Evolutionary conservation across 768 basidiomycete species (phyloP).

Genomic region (Mycena indigotica): DNA sequence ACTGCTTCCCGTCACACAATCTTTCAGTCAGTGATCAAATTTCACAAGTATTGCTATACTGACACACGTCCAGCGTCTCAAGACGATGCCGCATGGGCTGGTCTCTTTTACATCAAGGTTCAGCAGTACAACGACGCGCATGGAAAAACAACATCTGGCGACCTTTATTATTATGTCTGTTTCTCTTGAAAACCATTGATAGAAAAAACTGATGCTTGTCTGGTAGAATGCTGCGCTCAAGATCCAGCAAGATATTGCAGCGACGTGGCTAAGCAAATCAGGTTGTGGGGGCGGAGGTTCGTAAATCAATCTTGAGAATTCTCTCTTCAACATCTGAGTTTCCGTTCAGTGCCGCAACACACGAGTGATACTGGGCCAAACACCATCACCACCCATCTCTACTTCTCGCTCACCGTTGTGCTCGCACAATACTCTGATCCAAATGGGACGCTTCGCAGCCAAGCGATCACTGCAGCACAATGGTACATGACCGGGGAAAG

Average conservation of each 20-base stretch:
- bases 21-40: slow-evolving; percentile 2
- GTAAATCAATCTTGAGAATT: background rate
- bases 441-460: background rate
- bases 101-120: slow-evolving; percentile 7
- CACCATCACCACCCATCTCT: slow-evolving; percentile 11
- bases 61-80: slow-evolving; percentile 1
- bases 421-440: slow-evolving; percentile 1
- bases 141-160: background rate
- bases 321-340: background rate
- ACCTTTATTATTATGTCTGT: slow-evolving; percentile 5
- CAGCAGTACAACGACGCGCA: slow-evolving; percentile 11
- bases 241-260: slow-evolving; percentile 1
- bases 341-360: slow-evolving; percentile 5
- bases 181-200: no score
- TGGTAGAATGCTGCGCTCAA: background rate
- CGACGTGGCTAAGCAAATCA: slow-evolving; percentile 1
- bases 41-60: background rate
- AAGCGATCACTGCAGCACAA: slow-evolving; percentile 1
- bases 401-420: slow-evolving; percentile 6
- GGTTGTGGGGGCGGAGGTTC: slow-evolving; percentile 2
- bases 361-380: background rate
- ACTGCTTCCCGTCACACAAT: slow-evolving; percentile 2
- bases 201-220: no score
- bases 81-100: slow-evolving; percentile 11
- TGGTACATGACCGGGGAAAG: slow-evolving; percentile 4